Evolutionary conservation across 78 protist species (phyloP).

Genomic region (Dictyostelium purpureum): DNA sequence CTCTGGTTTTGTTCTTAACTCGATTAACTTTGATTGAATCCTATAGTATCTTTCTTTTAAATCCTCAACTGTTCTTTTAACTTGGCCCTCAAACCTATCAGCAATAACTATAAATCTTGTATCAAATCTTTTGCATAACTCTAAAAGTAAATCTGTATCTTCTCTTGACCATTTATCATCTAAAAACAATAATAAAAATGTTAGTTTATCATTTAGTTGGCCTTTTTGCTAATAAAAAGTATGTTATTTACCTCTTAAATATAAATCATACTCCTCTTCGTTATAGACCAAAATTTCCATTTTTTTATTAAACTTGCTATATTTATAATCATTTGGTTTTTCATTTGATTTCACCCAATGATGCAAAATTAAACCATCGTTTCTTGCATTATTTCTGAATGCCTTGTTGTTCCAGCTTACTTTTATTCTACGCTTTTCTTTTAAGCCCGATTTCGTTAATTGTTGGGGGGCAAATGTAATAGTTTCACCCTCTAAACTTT

Average conservation of each 20-base stretch:
- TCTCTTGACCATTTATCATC: slow-evolving; percentile 72
- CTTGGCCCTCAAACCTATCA: slow-evolving; percentile 45
- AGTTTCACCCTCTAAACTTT: slow-evolving; percentile 61
- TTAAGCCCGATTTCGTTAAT: slow-evolving; percentile 12
- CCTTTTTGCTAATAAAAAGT: background rate
- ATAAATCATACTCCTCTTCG: slow-evolving; percentile 67
- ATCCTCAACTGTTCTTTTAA: slow-evolving; percentile 57
- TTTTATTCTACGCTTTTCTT: slow-evolving; percentile 47
- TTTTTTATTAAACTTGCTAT: slow-evolving; percentile 40
- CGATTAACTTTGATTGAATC: slow-evolving; percentile 49
- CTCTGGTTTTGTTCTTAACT: slow-evolving; percentile 55
- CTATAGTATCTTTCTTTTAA: slow-evolving; percentile 77
- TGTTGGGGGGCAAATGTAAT: slow-evolving; percentile 16
- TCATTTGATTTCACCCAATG: slow-evolving; percentile 57
- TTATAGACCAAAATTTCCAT: slow-evolving; percentile 64
- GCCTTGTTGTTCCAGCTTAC: slow-evolving; percentile 22
- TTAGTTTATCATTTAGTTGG: background rate
- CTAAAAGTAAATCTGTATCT: slow-evolving; percentile 76
- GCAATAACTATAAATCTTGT: slow-evolving; percentile 60
- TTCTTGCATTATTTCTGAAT: slow-evolving; percentile 28
- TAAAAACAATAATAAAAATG: background rate
- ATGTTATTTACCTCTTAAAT: slow-evolving; percentile 27
- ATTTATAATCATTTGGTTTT: slow-evolving; percentile 44
- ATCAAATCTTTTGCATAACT: slow-evolving; percentile 58
- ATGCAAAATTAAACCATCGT: slow-evolving; percentile 14